Base-by-base conservation (phyloP, 495 filamentous ascomycete species). In the Extremus antarcticus region DNA sequence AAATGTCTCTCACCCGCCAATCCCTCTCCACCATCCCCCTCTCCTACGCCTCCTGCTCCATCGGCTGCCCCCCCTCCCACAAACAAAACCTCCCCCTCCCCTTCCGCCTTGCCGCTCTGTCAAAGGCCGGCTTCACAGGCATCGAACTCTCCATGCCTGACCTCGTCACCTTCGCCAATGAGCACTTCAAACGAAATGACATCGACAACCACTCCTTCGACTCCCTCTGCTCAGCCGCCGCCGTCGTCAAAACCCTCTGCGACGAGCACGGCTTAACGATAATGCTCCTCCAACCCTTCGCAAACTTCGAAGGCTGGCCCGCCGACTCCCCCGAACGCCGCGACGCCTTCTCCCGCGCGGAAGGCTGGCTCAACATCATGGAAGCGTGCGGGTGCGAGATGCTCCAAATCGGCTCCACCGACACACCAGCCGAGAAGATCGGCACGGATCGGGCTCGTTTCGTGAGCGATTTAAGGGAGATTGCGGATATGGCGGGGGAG, bases 61-160 rank as follows among this genome's bases (percentile, higher is more conserved):
- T 88, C 32, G 81, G 78, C 48, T 70, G 72, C 61, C n/a, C n/a
- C n/a, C n/a, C n/a, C n/a, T n/a, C n/a, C n/a, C n/a, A n/a, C 29
- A 61, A 60, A 47, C 67, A 71, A 1, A 61, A 70, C 16, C 76
- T 82, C 63, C 77, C 78, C 1, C 75, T 90, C 1, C 39, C 52
- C 13, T n/a, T 8, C 32, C 75, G 76, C 51, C 78, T 75, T 45
- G 68, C 78, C 29, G 74, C 79, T 50, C 78, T 79, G 53, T 71
- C 76, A 9, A 75, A 76, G 51, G 76, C 70, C 2, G 78, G 77
- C 43, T 57, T 80, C 39, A 61, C 73, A 3, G 83, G 74, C 16
- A 83, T 90, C 50, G 87, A 91, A 62, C 77, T 91, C 2, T 82
- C 80, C 19, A 85, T 90, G 64, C 84, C 85, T 0, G 85, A 90